Conservation (phyloP, 2,329 filamentous ascomycete species). For the Ceratocystis papillata region DNA sequence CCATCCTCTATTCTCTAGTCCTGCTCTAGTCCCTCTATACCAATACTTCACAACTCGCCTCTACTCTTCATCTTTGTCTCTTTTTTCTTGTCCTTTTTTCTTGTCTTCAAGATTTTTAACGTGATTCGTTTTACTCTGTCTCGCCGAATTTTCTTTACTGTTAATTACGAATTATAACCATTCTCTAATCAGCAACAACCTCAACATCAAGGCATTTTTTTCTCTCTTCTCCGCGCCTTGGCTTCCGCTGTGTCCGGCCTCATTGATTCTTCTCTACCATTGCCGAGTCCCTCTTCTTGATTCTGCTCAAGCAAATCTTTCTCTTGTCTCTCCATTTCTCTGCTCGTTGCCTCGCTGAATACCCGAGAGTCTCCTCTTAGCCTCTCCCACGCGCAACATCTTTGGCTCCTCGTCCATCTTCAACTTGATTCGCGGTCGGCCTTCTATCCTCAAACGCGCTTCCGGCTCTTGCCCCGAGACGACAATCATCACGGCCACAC, state of each 20-base stretch:
- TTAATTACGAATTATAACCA: slow-evolving; percentile 3
- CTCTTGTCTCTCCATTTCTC: neutral
- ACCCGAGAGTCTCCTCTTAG: neutral
- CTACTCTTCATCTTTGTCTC: neutral
- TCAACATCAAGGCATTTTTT: neutral
- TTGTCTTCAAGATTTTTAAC: neutral
- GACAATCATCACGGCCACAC: neutral
- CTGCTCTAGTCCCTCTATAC: neutral
- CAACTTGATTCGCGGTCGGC: neutral
- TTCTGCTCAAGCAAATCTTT: neutral
- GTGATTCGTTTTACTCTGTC: neutral
- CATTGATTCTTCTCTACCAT: neutral
- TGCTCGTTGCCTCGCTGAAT: neutral
- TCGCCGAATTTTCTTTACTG: neutral
- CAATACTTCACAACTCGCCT: neutral
- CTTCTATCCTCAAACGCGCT: neutral
- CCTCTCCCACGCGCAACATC: neutral
- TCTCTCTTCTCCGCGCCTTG: neutral
- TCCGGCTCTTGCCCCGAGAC: neutral
- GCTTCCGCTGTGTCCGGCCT: neutral
- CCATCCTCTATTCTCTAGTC: neutral
- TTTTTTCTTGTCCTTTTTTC: neutral
- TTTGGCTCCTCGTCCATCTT: neutral
- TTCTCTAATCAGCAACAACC: neutral
- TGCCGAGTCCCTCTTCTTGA: neutral